Evolutionary conservation across 2,329 filamentous ascomycete genomes (phyloP), one percentile per base, ranked within the genome.

Genomic region (Paramyrothecium roridum): DNA sequence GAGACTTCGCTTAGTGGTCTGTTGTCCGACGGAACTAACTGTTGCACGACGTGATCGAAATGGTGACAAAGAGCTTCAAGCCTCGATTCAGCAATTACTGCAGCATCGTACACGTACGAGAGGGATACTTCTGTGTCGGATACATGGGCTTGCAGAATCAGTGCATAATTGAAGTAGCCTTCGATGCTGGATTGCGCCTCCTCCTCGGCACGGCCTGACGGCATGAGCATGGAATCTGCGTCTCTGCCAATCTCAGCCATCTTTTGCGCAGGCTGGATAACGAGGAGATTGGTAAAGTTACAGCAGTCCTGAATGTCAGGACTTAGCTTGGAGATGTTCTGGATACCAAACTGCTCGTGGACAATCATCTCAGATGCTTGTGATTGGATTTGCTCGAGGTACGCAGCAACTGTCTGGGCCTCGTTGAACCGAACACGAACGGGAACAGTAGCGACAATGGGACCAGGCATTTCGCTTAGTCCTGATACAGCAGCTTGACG

Each of bases 301-400:
- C 80, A 83, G 3, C 80, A 80, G 57, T 80, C 71, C 16, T 76
- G 70, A 4, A 77, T 19, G 8, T 50, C 48, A 19, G 48, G 21
- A 8, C 48, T n/a, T 3, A 47, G n/a, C 8, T 33, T 19, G 6
- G 52, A 50, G n/a, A 63, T 60, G 16, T 43, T 23, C 17, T 58
- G 58, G 8, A 63, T 57, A 3, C 61, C 60, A 3, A 55, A 49
- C n/a, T 63, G 61, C 30, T 63, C 60, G 34, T 59, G 57, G 1
- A 60, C 54, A 21, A 63, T 57, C 55, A 61, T 60, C 8, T 54
- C 43, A 1, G 56, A 54, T 3, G 60, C 58, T 8, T 59, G 54
- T 19, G 48, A 52, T 23, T 57, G 56, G 10, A 60, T 50, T 20
- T 52, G 48, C 16, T 37, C 47, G 12, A 61, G 54, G 17, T 54